phyloP scores from a whole-genome alignment of 345 rosid genomes.

The Brassica carinata region DNA sequence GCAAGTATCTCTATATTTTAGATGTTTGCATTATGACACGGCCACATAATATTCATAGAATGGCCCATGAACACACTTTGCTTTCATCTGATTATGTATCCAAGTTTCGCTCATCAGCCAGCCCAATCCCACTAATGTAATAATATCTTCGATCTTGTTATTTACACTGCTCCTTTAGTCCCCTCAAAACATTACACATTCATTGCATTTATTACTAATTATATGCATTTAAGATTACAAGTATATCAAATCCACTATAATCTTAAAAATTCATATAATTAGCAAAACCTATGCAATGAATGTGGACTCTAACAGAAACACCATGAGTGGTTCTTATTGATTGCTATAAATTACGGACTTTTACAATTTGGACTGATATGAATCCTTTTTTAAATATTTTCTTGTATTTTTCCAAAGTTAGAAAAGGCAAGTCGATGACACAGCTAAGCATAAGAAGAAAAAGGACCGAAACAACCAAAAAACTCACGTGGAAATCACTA shows the following conservation, averaged over 20 bases:
- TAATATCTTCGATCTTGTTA: not conserved
- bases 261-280: conserved; percentile 6
- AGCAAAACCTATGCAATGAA: not conserved
- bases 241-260: not conserved
- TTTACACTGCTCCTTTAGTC: not conserved
- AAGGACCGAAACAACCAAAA: conserved; percentile 20
- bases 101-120: not conserved
- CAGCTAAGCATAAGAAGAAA: conserved; percentile 3
- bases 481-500: conserved; percentile 29
- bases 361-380: not conserved
- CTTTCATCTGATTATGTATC: not conserved
- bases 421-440: conserved; percentile 28
- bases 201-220: not conserved
- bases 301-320: not conserved
- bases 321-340: not conserved
- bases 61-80: not conserved
- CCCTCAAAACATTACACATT: not conserved
- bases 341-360: conserved; percentile 3
- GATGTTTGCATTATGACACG: not conserved
- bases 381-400: not conserved
- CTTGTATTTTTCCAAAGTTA: conserved; percentile 19
- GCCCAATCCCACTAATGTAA: not conserved
- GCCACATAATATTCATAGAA: not conserved
- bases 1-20: not conserved
- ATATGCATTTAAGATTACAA: not conserved